Conservation (phyloP, 768 basidiomycete species). For the Boletus subparvulus region DNA sequence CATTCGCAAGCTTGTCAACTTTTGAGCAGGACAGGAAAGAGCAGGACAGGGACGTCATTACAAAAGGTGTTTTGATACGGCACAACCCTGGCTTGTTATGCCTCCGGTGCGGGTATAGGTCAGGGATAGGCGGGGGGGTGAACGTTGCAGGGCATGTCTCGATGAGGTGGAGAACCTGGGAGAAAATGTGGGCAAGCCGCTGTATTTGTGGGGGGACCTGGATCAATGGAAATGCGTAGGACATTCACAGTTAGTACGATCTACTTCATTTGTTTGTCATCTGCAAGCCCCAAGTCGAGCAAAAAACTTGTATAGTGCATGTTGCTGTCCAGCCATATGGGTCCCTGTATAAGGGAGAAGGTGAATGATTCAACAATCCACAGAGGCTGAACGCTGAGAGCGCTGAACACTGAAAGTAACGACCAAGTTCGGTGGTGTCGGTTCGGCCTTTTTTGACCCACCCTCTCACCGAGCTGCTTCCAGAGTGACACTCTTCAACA, state of each 20-base stretch:
- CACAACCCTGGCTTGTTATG: conserved; percentile 45
- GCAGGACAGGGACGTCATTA: conserved; percentile 57
- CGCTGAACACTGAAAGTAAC: too few species aligned
- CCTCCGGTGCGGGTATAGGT: conserved; percentile 61
- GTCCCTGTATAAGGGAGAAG: too few species aligned
- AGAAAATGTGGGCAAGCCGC: conserved; percentile 53
- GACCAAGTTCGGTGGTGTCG: too few species aligned
- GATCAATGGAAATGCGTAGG: conserved; percentile 31
- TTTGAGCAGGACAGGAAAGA: conserved; percentile 39
- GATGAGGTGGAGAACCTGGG: conserved; percentile 60
- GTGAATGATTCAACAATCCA: too few species aligned
- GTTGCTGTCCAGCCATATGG: too few species aligned
- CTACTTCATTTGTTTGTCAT: not conserved
- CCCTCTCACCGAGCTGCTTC: not conserved
- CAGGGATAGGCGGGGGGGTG: conserved; percentile 42
- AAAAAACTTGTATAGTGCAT: not conserved
- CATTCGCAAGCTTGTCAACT: conserved; percentile 44
- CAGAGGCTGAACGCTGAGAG: too few species aligned
- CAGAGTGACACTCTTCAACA: not conserved
- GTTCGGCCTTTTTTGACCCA: too few species aligned
- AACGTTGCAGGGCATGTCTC: conserved; percentile 34
- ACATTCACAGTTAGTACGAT: not conserved
- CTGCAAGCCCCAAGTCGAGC: not conserved
- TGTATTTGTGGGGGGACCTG: conserved; percentile 77
- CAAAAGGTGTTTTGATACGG: conserved; percentile 52